Base-by-base conservation (phyloP, 306 rosid genomes). In the Lathyrus oleraceus region DNA sequence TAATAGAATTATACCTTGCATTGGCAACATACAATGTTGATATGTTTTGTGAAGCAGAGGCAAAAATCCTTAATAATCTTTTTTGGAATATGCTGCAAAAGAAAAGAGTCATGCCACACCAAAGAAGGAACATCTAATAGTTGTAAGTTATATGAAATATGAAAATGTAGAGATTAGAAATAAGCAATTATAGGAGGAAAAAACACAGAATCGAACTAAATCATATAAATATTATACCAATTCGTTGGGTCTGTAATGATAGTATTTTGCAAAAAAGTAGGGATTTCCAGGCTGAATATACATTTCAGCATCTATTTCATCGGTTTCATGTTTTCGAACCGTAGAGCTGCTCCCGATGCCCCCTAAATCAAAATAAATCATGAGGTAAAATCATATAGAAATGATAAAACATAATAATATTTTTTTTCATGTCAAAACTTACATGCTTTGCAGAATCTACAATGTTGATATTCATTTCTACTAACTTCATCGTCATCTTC, bases 21-120 rank as follows among this genome's bases (percentile, higher is more conserved):
- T 25, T 44, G 8, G n/a, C 83, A 79, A 19, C 76, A 74, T 27
- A 56, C 16, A 17, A 77, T 49, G 45, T 32, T 54, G 32, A 74
- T 5, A 4, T 48, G 40, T 19, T 69, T 21, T 14, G 69, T 54
- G 38, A 69, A 45, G 25, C 8, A 43, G 5, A 62, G 58, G 20
- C 20, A 51, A 2, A 35, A 74, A 7, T 54, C 73, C 35, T 52
- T 30, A 6, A 79, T 61, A 13, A 39, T 6, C 4, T 1, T 43
- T 6, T 7, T 7, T 35, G 83, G 68, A 61, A 79, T 23, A 15
- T 23, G 56, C 83, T 79, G 72, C 67, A 73, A 52, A n/a, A 42
- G 28, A 3, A 4, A 65, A 51, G 42, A 10, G 51, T 39, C 28
- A 69, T n/a, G 17, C 25, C 62, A 78, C 27, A 19, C 10, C 10